A percentile compares a stretch with the other conserved stretches of the same genome.
phyloP scores from a whole-genome alignment of 2,329 filamentous ascomycete species.

The Talaromyces sp. region DNA sequence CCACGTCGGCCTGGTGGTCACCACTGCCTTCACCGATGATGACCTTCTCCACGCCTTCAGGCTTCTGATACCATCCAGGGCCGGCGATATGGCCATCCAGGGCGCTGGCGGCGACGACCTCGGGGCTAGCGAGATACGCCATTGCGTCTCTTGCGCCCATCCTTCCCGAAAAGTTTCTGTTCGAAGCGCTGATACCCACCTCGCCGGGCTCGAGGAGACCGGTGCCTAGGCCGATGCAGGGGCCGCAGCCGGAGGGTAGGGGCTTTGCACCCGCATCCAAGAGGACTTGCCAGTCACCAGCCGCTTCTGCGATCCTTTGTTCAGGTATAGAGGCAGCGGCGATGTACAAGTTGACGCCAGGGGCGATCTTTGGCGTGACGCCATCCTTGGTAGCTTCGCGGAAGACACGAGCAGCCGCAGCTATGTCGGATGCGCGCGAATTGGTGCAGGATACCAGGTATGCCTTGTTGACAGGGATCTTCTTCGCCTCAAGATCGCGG shows the following conservation, averaged over 20 bases:
- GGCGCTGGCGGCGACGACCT: constrained; percentile 88
- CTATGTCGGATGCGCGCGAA: constrained; percentile 72
- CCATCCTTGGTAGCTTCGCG: constrained; percentile 66
- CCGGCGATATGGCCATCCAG: constrained; percentile 55
- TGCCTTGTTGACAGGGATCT: constrained; percentile 76
- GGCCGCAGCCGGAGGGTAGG: constrained; percentile 70
- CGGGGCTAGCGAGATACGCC: constrained; percentile 82
- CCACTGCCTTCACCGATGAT: constrained; percentile 69
- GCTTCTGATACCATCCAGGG: constrained; percentile 72
- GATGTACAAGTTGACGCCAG: constrained; percentile 80
- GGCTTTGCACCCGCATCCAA: constrained; percentile 72
- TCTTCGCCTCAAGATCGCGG: constrained; percentile 63
- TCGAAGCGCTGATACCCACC: constrained; percentile 76
- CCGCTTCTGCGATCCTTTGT: constrained; percentile 70
- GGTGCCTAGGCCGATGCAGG: constrained; percentile 79
- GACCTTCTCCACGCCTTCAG: constrained; percentile 58
- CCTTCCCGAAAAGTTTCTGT: constrained; percentile 87
- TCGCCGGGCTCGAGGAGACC: constrained; percentile 82
- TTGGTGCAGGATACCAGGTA: constrained; percentile 93
- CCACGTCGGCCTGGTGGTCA: constrained; percentile 58
- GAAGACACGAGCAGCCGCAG: constrained; percentile 79
- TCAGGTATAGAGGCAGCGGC: constrained; percentile 78
- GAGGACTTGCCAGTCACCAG: constrained; percentile 80
- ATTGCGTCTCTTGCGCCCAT: constrained; percentile 79
- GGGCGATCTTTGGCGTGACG: constrained; percentile 63